Conservation (phyloP, 1,284 basidiomycete genomes). For the Gymnopus androsaceus region DNA sequence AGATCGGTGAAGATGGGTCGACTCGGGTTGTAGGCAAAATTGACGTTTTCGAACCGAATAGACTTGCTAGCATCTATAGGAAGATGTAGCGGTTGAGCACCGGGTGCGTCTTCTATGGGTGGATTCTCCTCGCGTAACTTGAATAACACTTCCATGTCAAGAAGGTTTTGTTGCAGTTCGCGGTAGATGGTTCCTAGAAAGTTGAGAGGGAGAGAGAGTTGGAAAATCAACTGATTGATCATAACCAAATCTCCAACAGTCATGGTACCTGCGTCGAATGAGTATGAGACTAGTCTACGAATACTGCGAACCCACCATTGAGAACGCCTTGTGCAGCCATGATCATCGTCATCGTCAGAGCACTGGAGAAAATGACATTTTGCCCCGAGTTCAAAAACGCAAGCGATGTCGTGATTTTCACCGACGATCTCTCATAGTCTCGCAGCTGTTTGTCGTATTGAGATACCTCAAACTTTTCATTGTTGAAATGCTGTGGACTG, state of each 20-base stretch:
- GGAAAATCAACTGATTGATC: slow-evolving; percentile 99
- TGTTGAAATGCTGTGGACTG: slow-evolving; percentile 86
- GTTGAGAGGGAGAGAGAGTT: slow-evolving; percentile 93
- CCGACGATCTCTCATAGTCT: slow-evolving; percentile 87
- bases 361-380: slow-evolving; percentile 92
- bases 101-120: slow-evolving; percentile 72
- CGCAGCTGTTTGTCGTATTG: slow-evolving; percentile 92
- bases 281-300: not conserved
- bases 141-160: slow-evolving; percentile 97
- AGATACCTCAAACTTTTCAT: slow-evolving; percentile 87
- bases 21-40: slow-evolving; percentile 87
- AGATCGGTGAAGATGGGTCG: slow-evolving; percentile 89
- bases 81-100: slow-evolving; percentile 69
- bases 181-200: slow-evolving; percentile 97
- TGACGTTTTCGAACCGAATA: slow-evolving; percentile 92
- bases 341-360: slow-evolving; percentile 94
- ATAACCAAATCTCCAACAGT: slow-evolving; percentile 97
- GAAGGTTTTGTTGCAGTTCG: slow-evolving; percentile 90
- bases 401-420: slow-evolving; percentile 94
- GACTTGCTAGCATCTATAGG: slow-evolving; percentile 64
- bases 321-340: slow-evolving; percentile 93
- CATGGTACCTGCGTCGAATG: slow-evolving; percentile 76
- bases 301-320: slow-evolving; percentile 62
- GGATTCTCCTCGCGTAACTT: slow-evolving; percentile 86
- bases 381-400: slow-evolving; percentile 96